phyloP scores from a whole-genome alignment of 805 yeast species.

The Isabelozyma heimii region DNA sequence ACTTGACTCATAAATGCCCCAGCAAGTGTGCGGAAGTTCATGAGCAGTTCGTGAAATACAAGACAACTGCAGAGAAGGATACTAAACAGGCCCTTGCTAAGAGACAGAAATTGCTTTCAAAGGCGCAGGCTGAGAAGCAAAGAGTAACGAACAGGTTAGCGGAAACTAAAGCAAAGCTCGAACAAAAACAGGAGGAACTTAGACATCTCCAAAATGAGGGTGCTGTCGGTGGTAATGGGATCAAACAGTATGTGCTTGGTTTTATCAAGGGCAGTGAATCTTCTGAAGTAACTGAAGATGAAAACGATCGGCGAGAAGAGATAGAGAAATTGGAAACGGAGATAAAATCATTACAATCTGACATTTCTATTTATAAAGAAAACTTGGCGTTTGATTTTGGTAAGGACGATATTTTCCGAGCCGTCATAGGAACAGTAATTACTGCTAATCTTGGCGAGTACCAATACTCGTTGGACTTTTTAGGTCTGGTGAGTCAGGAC shows the following conservation, averaged over 20 bases:
- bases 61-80: constrained; percentile 7
- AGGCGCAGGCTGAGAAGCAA: constrained; percentile 15
- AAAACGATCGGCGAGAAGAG: neutral
- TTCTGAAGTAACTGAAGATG: neutral
- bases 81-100: neutral
- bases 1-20: constrained; percentile 46
- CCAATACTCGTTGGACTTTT: constrained; percentile 60
- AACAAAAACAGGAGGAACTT: constrained; percentile 3
- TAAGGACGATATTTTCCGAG: constrained; percentile 60
- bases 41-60: constrained; percentile 25
- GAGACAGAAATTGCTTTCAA: neutral
- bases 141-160: constrained; percentile 9
- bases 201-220: neutral
- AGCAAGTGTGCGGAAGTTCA: constrained; percentile 53
- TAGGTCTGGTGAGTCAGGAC: constrained; percentile 56
- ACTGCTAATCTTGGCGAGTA: constrained; percentile 62
- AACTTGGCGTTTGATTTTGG: constrained; percentile 46
- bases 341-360: constrained; percentile 9
- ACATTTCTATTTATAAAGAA: constrained; percentile 11
- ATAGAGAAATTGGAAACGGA: constrained; percentile 15
- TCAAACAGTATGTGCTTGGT: neutral
- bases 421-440: constrained; percentile 50
- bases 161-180: constrained; percentile 1
- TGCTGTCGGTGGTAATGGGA: neutral
- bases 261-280: neutral